Base-by-base conservation (phyloP, 805 yeast species). In the Metschnikowia chrysomelidarum region DNA sequence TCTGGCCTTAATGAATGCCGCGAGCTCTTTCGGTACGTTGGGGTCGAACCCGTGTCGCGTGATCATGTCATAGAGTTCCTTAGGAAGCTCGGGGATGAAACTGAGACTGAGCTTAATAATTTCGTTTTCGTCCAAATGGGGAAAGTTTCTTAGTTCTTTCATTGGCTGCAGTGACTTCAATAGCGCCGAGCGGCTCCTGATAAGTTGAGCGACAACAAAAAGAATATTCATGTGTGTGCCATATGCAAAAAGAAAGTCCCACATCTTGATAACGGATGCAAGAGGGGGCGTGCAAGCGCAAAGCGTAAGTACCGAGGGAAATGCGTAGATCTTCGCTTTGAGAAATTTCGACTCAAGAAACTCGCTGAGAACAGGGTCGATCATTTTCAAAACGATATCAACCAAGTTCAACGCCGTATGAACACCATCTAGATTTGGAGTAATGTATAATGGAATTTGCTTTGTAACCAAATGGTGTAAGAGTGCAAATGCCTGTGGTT, bases 231-330 rank as follows among this genome's bases (percentile, higher is more conserved):
- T 73, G 52, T 89, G 96, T 13, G 84, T 77, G 0, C 97, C 97
- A 51, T 86, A 88, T 3, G 96, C 95, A 59, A 88, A 83, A 49
- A 87, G 61, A 46, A 88, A 84, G 56, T 88, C 97, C 97, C 97
- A 88, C 12, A 88, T 67, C 39, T 78, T 75, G 24, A 88, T 60
- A 1, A 85, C 84, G 44, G 88, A 87, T 20, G 67, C 62, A 28
- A 89, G 64, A 0, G 96, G 89, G 7, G 94, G 95, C 5, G 94
- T 87, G 50, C 95, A 86, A 2, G 96, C 91, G 37, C 89, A 79
- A 30, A 89, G 63, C 0, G 97, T 88, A 44, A 89, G 61, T 1
- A 87, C 84, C 0, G 89, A 79, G 4, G 88, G 85, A 46, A 88
- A 80, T 0, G 94, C 96, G 56, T 88, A 88, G 17, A 88, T 78